These are phyloP conservation scores for Aspergillus melleus DNA, from an alignment of 2,329 filamentous ascomycete species.

Conservation along the genomic window DNA sequence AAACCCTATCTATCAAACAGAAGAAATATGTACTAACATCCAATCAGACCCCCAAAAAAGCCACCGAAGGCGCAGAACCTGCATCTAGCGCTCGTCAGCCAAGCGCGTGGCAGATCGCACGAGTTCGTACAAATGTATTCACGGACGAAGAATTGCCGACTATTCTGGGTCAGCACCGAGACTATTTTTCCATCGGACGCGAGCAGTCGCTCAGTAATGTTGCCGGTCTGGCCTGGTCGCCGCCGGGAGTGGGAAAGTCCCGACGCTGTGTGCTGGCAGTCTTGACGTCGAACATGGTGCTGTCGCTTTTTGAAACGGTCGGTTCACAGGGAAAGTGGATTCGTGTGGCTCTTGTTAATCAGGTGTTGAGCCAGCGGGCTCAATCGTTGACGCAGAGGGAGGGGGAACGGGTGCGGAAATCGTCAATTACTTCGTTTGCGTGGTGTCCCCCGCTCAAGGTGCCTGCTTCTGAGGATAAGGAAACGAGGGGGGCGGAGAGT, in stretches of 20 bases:
- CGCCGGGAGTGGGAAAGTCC: conserved; percentile 56
- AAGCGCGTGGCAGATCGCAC: conserved; percentile 37
- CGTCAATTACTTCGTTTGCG: conserved; percentile 42
- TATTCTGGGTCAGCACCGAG: conserved; percentile 48
- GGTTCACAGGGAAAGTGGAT: conserved; percentile 52
- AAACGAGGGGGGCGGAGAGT: conserved; percentile 16
- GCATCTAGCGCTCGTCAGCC: conserved; percentile 23
- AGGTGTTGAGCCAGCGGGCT: conserved; percentile 45
- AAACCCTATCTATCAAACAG: conserved; percentile 8
- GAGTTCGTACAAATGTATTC: conserved; percentile 54
- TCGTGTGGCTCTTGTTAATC: conserved; percentile 55
- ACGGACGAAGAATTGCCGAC: conserved; percentile 50
- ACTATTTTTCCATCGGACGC: conserved; percentile 57
- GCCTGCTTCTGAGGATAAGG: conserved; percentile 7
- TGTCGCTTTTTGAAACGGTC: conserved; percentile 57
- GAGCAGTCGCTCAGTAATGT: conserved; percentile 57
- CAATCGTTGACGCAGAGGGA: conserved; percentile 19
- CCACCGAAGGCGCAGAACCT: conserved; percentile 21
- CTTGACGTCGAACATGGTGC: conserved; percentile 56
- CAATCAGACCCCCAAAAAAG: conserved; percentile 29
- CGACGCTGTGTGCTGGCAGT: conserved; percentile 56
- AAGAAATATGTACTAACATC: conserved; percentile 9
- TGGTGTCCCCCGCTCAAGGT: conserved; percentile 39
- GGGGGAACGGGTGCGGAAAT: conserved; percentile 28
- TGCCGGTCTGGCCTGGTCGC: conserved; percentile 56